phyloP scores from a whole-genome alignment of 345 rosid species.

The Durio zibethinus region DNA sequence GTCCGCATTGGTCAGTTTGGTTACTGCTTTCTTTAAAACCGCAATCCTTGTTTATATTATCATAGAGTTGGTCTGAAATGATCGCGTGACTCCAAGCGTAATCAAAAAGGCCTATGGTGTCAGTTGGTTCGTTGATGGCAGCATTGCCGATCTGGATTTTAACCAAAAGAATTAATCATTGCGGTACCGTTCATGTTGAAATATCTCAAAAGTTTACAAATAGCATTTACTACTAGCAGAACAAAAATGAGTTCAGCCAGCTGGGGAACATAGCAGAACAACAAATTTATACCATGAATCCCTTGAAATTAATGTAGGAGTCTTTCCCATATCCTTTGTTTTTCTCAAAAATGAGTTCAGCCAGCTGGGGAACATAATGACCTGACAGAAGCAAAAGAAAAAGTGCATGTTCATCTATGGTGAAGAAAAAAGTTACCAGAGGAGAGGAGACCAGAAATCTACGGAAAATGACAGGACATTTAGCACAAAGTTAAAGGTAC shows the following conservation, averaged over 20 bases:
- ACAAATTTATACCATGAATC: conserved; percentile 57
- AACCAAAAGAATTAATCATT: not conserved
- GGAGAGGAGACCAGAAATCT: not conserved
- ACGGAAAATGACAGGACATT: not conserved
- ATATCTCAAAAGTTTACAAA: not conserved
- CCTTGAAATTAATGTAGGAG: conserved; percentile 60
- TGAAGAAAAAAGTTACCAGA: not conserved
- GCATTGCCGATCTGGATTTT: conserved; percentile 69
- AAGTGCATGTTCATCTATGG: not conserved
- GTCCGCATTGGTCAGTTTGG: conserved; percentile 20
- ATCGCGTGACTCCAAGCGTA: conserved; percentile 77
- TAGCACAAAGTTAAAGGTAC: not conserved
- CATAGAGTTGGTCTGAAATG: conserved; percentile 60
- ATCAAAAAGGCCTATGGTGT: conserved; percentile 52
- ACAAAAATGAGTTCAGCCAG: no score
- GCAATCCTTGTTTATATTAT: conserved; percentile 40
- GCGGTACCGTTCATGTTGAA: not conserved
- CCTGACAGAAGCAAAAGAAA: conserved; percentile 33
- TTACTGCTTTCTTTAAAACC: conserved; percentile 20
- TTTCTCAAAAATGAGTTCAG: conserved; percentile 54
- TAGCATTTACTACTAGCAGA: not conserved
- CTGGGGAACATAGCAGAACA: no score
- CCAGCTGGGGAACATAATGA: conserved; percentile 83
- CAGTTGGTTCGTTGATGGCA: conserved; percentile 54
- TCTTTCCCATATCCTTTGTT: conserved; percentile 37